Base-by-base conservation (phyloP, 805 yeast species). In the Candida maltosa region DNA sequence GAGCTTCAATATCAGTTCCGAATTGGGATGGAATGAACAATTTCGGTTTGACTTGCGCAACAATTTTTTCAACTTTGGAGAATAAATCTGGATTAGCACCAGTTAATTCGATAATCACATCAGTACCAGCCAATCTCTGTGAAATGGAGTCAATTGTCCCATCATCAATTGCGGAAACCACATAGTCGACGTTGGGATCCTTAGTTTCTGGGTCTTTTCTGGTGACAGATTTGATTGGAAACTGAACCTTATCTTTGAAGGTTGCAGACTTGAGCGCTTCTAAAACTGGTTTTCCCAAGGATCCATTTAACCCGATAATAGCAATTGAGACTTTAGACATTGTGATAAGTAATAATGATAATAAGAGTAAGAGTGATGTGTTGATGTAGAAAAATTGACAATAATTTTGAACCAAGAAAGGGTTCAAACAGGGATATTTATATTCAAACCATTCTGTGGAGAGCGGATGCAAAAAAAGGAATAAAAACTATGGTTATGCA, bases 1-100 rank as follows among this genome's bases (percentile, higher is more conserved):
- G n/a, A n/a, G n/a, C n/a, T 2, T 43, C 49, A 12, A 67, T 32
- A 35, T 76, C 77, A 16, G 62, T 46, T 26, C 86, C 87, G 46
- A 73, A 80, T 46, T 78, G 83, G 2, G 81, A 71, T 21, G 83
- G 82, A 43, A 78, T 69, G 57, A 66, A 78, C 22, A 76, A 49
- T 48, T 71, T 70, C 32, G 77, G 75, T 42, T 70, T 69, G 33
- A 61, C 64, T 18, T 48, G 17, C 5, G 20, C 10, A 3, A 69
- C 69, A 6, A 71, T 34, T 16, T 47, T 66, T 31, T 70, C 74
- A 22, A 69, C 39, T n/a, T 58, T 41, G 1, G 45, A 56, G 21
- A 56, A 66, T 14, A 48, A 32, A 12, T 47, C 49, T 6, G 70
- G 64, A 19, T 44, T 45, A 9, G 53, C 39, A n/a, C 63, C 54